Conservation (phyloP, 164 flowering plant genomes). For the Chimonanthus praecox region DNA sequence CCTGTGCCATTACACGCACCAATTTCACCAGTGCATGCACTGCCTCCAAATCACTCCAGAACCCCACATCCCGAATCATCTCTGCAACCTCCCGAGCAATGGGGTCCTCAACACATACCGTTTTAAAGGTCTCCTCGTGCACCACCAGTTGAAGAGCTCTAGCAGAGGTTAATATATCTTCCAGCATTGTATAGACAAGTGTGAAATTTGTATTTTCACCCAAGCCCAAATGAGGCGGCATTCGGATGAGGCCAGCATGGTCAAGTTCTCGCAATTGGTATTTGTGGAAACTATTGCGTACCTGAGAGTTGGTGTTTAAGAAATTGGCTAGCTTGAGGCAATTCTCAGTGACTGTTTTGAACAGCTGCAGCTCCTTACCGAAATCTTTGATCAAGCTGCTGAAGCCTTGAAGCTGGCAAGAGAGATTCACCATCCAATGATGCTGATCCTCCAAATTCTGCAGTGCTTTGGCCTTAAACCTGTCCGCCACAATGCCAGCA, state of each 20-base stretch:
- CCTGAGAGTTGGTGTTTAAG: conserved; percentile 51
- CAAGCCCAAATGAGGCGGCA: conserved; percentile 23
- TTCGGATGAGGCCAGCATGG: conserved; percentile 39
- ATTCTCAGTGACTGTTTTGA: conserved; percentile 47
- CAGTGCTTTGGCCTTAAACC: conserved; percentile 69
- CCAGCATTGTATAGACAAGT: conserved; percentile 46
- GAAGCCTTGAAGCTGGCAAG: conserved; percentile 79
- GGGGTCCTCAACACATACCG: conserved; percentile 59
- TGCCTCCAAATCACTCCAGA: conserved; percentile 85
- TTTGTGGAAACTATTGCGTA: conserved; percentile 54
- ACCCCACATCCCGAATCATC: conserved; percentile 57
- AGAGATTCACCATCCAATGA: conserved; percentile 88
- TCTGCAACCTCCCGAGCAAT: conserved; percentile 62
- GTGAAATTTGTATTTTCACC: conserved; percentile 26
- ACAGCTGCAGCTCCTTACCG: conserved; percentile 56
- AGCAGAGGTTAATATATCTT: conserved; percentile 55
- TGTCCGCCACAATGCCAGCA: conserved; percentile 81
- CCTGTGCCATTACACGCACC: conserved; percentile 61
- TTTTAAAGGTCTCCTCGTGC: conserved; percentile 60
- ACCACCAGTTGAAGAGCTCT: conserved; percentile 57
- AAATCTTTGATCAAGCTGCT: conserved; percentile 71
- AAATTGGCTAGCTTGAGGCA: conserved; percentile 61
- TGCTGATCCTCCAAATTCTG: conserved; percentile 69
- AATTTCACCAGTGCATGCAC: conserved; percentile 61
- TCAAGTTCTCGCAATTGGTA: conserved; percentile 76